These are phyloP conservation scores for Aspergillus kassunensis DNA, from an alignment of 495 filamentous ascomycete genomes.

Conservation along the genomic window DNA sequence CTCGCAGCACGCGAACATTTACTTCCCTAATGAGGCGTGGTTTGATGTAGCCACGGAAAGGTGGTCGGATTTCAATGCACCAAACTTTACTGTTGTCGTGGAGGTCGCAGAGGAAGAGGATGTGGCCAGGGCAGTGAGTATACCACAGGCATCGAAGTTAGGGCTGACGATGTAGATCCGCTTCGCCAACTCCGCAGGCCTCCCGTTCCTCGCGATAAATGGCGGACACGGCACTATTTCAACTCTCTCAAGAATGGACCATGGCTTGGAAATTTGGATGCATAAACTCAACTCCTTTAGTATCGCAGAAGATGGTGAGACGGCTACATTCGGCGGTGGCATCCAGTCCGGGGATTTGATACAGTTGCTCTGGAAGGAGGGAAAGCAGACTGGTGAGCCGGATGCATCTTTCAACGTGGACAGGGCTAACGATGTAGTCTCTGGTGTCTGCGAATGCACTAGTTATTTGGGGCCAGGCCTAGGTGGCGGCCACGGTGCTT, in stretches of 20 bases:
- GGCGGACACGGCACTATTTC: constrained; percentile 15
- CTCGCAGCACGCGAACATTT: constrained; percentile 6
- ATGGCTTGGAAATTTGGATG: constrained; percentile 20
- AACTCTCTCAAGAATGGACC: constrained; percentile 5
- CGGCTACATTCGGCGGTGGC: constrained; percentile 17
- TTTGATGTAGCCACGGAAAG: constrained; percentile 7
- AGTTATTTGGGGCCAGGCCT: constrained; percentile 16
- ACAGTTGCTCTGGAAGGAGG: constrained; percentile 9
- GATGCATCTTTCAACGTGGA: neutral
- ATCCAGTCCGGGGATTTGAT: constrained; percentile 9
- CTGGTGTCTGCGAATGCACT: constrained; percentile 17
- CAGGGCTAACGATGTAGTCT: neutral
- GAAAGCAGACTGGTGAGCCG: constrained; percentile 17
- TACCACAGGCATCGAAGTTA: no score
- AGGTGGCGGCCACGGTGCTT: constrained; percentile 18
- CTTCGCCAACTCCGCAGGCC: constrained; percentile 13
- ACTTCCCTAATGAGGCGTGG: neutral
- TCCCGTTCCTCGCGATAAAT: constrained; percentile 19
- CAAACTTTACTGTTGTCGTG: constrained; percentile 15
- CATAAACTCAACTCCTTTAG: constrained; percentile 10
- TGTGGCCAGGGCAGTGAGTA: constrained; percentile 13
- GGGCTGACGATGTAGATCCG: constrained; percentile 5
- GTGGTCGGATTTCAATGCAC: constrained; percentile 9
- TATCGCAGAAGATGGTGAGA: constrained; percentile 11
- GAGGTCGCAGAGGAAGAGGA: constrained; percentile 14